These are phyloP conservation scores for Sporothrix dimorphospora DNA, from an alignment of 2,329 filamentous ascomycete species.

Conservation along the genomic window DNA sequence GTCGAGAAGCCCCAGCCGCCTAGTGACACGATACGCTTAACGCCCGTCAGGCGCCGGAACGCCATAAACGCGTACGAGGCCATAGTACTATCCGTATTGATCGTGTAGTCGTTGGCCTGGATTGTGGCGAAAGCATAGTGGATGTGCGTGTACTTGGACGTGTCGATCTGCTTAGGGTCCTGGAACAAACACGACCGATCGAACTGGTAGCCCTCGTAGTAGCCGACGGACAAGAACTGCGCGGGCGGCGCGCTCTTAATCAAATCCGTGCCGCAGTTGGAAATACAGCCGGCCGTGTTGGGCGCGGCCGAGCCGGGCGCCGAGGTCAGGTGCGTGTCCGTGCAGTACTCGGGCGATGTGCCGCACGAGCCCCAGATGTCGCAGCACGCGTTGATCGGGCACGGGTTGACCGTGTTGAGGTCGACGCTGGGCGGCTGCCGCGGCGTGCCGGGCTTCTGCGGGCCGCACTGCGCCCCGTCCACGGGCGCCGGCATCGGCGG, in stretches of 20 bases:
- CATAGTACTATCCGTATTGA: background rate
- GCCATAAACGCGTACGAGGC: background rate
- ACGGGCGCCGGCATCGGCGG: too few relatives aligned
- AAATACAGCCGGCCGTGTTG: conserved; percentile 45
- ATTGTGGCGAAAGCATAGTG: background rate
- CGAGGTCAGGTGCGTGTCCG: conserved; percentile 28
- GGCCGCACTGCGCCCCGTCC: too few relatives aligned
- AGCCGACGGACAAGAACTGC: conserved; percentile 38
- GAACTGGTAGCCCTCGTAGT: conserved; percentile 44
- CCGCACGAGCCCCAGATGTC: conserved; percentile 52
- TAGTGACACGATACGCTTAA: conserved; percentile 46
- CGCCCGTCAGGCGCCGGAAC: conserved; percentile 34
- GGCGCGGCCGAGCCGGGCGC: background rate
- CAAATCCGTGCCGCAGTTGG: conserved; percentile 44
- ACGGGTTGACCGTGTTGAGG: conserved; percentile 22
- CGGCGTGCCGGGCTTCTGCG: too few relatives aligned
- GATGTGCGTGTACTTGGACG: background rate
- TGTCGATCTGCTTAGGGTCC: conserved; percentile 32
- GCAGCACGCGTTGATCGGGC: conserved; percentile 37
- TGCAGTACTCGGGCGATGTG: conserved; percentile 49
- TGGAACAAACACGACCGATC: conserved; percentile 43
- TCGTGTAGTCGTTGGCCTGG: background rate
- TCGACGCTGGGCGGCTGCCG: background rate
- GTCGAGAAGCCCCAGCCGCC: conserved; percentile 52
- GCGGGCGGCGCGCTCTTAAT: too few relatives aligned